Base-by-base conservation (phyloP, 2,329 filamentous ascomycete species). In the Aspergillus hiratsukae region DNA sequence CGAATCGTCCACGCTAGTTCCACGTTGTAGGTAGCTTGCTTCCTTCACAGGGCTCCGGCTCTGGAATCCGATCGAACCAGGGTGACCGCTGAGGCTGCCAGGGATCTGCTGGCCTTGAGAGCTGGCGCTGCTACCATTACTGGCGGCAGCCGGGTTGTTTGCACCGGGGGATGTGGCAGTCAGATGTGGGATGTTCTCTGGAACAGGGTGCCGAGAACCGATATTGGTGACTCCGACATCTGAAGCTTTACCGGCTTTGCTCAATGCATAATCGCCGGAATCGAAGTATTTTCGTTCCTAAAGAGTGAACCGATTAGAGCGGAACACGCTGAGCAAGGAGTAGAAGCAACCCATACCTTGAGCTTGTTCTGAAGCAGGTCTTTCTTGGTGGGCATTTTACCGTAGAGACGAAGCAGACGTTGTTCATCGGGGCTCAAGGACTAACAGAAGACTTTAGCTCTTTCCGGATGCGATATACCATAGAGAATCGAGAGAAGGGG, bases 281-380 rank as follows among this genome's bases (percentile, higher is more conserved):
- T 97, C 91, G 77, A 97, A 97, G 80, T 96, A 97, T 80, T 96
- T 99, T 81, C 94, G 92, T 76, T 97, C 94, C 84, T 86, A 66
- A 43, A n/a, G 17, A 19, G 5, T 25, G 10, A 28, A n/a, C 40
- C 28, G 46, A 31, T 27, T 7, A 40, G n/a, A 46, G 11, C 2
- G n/a, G 17, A 23, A n/a, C 4, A 29, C 35, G 27, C 54, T 23
- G 58, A 50, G 43, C 31, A 43, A 28, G 37, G 19, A 54, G 19
- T 14, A 31, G 49, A 50, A 37, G 10, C 17, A 46, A 49, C 66
- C 31, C 43, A 27, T 74, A 85, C 84, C 79, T 97, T 97, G 73
- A 97, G 85, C 74, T 97, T 96, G 82, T 97, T 97, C 81, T 95
- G 91, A 68, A 97, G 87, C 70, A 97, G 85, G 76, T 97, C 93